Evolutionary conservation across 768 basidiomycete genomes (phyloP).

Genomic region (Termitomyces sp.): DNA sequence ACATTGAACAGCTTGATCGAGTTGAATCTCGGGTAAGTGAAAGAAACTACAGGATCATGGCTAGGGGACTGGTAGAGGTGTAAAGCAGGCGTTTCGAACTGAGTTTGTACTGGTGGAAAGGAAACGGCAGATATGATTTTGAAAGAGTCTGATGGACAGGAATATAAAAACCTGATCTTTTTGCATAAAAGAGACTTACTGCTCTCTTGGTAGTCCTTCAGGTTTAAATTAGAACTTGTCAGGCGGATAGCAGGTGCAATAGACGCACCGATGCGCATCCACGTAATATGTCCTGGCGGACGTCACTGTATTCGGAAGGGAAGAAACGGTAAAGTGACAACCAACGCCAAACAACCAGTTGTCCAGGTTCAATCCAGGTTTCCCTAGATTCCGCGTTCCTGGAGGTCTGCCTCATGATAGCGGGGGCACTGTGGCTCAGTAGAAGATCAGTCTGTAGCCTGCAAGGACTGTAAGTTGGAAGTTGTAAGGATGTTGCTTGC

Average conservation of each 20-base stretch:
- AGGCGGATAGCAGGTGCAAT: neutral
- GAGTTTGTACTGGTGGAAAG: slow-evolving; percentile 31
- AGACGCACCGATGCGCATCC: slow-evolving; percentile 56
- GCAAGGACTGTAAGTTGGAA: neutral
- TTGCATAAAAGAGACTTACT: slow-evolving; percentile 33
- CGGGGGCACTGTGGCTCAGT: slow-evolving; percentile 47
- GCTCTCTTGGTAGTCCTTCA: slow-evolving; percentile 72
- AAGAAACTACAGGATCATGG: slow-evolving; percentile 49
- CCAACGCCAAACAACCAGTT: slow-evolving; percentile 63
- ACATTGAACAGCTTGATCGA: slow-evolving; percentile 41
- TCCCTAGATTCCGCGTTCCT: slow-evolving; percentile 18
- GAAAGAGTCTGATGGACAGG: slow-evolving; percentile 49
- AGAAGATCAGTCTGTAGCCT: slow-evolving; percentile 58
- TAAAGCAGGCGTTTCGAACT: slow-evolving; percentile 27
- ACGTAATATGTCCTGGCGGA: slow-evolving; percentile 32
- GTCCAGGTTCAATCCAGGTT: slow-evolving; percentile 38
- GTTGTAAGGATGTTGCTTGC: neutral
- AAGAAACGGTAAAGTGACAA: slow-evolving; percentile 61
- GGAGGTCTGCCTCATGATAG: slow-evolving; percentile 31
- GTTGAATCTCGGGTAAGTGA: slow-evolving; percentile 32
- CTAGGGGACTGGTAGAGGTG: slow-evolving; percentile 36
- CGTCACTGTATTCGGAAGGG: slow-evolving; percentile 32
- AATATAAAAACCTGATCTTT: neutral
- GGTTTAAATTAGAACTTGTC: neutral
- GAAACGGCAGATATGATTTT: slow-evolving; percentile 48